A percentile compares a stretch with the other conserved stretches of the same genome.
Evolutionary conservation across 225 moss, liverwort and hornwort genomes (phyloP).

Genomic region (Ulota crispa): DNA sequence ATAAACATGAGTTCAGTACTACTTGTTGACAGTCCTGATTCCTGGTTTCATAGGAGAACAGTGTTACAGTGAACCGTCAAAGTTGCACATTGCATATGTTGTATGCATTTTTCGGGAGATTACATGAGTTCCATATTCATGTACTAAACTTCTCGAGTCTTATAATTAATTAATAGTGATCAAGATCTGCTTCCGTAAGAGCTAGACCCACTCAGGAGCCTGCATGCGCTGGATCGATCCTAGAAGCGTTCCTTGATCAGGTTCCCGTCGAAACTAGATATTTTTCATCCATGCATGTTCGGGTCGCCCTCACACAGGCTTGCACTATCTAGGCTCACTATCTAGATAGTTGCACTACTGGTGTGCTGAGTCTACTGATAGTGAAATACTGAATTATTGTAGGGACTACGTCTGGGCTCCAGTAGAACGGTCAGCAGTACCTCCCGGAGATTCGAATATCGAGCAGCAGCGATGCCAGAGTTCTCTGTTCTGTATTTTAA

Average conservation of each 20-base stretch:
- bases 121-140: background rate
- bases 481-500: slow-evolving; percentile 14
- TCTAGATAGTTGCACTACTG: background rate
- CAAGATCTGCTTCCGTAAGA: background rate
- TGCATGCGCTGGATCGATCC: background rate
- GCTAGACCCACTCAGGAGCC: background rate
- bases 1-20: too few relatives aligned
- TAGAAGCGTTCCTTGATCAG: background rate
- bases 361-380: background rate
- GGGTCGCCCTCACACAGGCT: background rate
- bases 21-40: background rate
- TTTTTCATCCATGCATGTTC: background rate
- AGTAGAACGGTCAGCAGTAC: slow-evolving; percentile 6
- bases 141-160: background rate
- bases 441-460: slow-evolving; percentile 24
- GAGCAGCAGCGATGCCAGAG: slow-evolving; percentile 20
- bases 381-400: background rate
- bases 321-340: background rate
- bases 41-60: background rate
- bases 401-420: background rate
- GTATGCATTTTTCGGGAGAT: background rate
- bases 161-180: background rate
- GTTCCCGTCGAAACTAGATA: background rate
- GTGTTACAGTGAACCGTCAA: background rate
- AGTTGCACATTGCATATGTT: background rate